phyloP scores from a whole-genome alignment of 2,329 filamentous ascomycete genomes.

The Xylariaceae sp. region DNA sequence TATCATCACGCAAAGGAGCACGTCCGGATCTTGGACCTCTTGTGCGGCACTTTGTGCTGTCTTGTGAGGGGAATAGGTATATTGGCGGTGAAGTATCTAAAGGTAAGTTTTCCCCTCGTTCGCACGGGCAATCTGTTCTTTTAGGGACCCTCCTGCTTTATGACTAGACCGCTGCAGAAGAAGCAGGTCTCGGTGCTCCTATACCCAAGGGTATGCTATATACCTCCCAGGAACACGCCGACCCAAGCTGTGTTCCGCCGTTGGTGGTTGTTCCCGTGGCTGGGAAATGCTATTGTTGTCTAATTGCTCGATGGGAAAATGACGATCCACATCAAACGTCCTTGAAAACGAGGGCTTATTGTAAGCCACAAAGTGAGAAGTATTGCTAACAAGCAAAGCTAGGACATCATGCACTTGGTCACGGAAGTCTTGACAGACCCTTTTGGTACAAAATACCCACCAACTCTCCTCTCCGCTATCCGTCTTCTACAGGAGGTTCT shows the following conservation, averaged over 20 bases:
- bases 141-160: too few species aligned
- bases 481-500: conserved; percentile 53
- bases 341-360: neutral
- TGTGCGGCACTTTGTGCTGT: conserved; percentile 45
- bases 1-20: conserved; percentile 56
- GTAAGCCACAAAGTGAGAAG: neutral
- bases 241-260: too few species aligned
- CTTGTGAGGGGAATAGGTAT: conserved; percentile 56
- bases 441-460: conserved; percentile 52
- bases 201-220: too few species aligned
- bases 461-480: conserved; percentile 48
- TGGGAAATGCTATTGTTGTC: too few species aligned
- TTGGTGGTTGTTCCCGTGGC: too few species aligned
- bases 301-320: too few species aligned
- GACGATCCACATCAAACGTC: too few species aligned
- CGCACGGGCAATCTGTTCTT: too few species aligned
- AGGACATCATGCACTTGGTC: conserved; percentile 64
- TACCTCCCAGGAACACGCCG: too few species aligned
- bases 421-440: conserved; percentile 62
- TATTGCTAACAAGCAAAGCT: conserved; percentile 6
- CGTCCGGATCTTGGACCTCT: conserved; percentile 48
- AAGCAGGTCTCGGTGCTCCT: too few species aligned
- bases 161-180: too few species aligned
- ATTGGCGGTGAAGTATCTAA: conserved; percentile 60
- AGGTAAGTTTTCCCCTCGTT: conserved; percentile 44